These are phyloP conservation scores for Cryphonectria naterciae DNA, from an alignment of 2,329 filamentous ascomycete genomes.

Conservation along the genomic window DNA sequence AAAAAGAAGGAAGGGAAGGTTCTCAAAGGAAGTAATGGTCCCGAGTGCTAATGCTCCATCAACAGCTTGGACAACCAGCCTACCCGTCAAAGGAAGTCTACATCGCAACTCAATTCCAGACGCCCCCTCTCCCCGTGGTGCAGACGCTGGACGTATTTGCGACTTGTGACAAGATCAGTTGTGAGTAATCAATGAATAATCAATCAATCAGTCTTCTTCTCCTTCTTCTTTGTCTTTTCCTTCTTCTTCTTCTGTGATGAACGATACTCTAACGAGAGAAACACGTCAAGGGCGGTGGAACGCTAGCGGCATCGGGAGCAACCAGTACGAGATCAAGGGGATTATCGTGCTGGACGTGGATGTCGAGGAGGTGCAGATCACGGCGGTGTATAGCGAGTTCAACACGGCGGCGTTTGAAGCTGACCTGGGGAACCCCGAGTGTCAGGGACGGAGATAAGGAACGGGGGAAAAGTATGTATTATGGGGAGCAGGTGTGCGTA, in stretches of 20 bases:
- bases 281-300: slow-evolving; percentile 19
- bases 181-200: not conserved
- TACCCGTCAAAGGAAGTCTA: slow-evolving; percentile 27
- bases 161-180: slow-evolving; percentile 26
- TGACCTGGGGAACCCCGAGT: slow-evolving; percentile 16
- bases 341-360: slow-evolving; percentile 26
- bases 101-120: slow-evolving; percentile 26
- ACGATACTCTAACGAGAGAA: not conserved
- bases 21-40: not conserved
- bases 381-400: slow-evolving; percentile 27
- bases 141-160: slow-evolving; percentile 22
- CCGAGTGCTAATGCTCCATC: not conserved
- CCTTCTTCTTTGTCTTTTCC: not conserved
- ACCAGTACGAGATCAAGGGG: slow-evolving; percentile 23
- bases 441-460: not conserved
- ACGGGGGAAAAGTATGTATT: not conserved
- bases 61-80: slow-evolving; percentile 25
- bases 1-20: not conserved
- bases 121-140: slow-evolving; percentile 21
- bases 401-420: slow-evolving; percentile 27
- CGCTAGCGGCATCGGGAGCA: slow-evolving; percentile 25
- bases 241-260: not conserved
- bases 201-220: not conserved
- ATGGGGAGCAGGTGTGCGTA: not conserved
- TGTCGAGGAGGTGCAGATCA: slow-evolving; percentile 20